Base-by-base conservation (phyloP, 805 yeast species). In the Metschnikowia koreensis region DNA sequence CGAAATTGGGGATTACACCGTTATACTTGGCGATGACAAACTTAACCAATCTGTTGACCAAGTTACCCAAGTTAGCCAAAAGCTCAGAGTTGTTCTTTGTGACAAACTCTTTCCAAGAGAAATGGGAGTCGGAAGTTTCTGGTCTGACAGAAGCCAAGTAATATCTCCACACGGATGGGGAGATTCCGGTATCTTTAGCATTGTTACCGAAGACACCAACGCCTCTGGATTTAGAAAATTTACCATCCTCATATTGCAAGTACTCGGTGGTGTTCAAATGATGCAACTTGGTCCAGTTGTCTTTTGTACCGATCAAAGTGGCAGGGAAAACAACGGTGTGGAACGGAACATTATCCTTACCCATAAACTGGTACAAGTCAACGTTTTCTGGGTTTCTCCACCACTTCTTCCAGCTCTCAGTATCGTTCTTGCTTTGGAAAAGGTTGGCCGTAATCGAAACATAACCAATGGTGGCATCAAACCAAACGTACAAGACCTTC, bases 281-380 rank as follows among this genome's bases (percentile, higher is more conserved):
- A 65, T 90, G 89, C 60, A 92, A 78, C 82, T 82, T 85, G 53
- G 97, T 91, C 98, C 98, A 94, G 44, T 77, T 64, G 51, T 93
- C 93, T 16, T 79, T 72, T 15, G 99, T 92, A 69, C 98, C 99
- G 42, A 94, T 74, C 71, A 85, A 87, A 28, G 96, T 75, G 41
- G 96, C 85, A 54, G 99, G 99, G 90, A 93, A 94, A 51, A 94
- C 96, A 51, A 94, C 99, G 1, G 97, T 87, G 68, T 94, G 99
- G 89, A 94, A 94, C 33, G 98, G 97, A 63, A 92, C 97, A 66
- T 94, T 94, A 72, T 94, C 99, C 70, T 94, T 94, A 72, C 99
- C 99, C 99, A 94, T 94, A 70, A 94, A 94, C 76, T 94, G 99
- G 69, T 89, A 90, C 60, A 94, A 76, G 59, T 87, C 73, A 57